Evolutionary conservation across 805 yeast genomes (phyloP).

Genomic region (Tetrapisispora phaffii): DNA sequence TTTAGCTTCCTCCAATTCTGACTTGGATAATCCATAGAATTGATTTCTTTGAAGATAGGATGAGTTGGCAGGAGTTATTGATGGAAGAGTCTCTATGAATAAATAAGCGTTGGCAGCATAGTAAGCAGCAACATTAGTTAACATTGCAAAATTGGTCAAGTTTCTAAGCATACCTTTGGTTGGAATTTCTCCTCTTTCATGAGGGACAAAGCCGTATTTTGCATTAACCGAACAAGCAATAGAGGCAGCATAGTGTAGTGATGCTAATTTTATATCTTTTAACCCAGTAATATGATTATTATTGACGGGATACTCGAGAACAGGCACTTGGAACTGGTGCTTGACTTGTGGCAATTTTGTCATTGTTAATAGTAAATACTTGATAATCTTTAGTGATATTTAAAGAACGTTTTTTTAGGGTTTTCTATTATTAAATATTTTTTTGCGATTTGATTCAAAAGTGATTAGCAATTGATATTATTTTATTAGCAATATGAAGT

Average conservation of each 20-base stretch:
- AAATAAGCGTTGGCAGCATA: background rate
- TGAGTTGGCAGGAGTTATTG: background rate
- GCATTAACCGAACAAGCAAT: background rate
- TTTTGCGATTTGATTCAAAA: background rate
- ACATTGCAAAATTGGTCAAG: conserved; percentile 1
- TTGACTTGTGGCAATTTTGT: background rate
- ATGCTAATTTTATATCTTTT: background rate
- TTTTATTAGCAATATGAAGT: background rate
- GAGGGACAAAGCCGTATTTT: background rate
- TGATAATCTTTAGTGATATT: background rate
- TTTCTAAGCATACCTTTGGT: background rate
- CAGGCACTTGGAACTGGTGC: background rate
- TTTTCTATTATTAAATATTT: no score
- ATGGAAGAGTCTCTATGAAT: conserved; percentile 1
- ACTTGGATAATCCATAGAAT: background rate
- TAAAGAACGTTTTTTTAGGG: no score
- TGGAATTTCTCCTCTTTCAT: background rate
- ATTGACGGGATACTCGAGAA: background rate
- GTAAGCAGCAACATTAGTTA: conserved; percentile 1
- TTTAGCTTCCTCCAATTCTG: background rate
- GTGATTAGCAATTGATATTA: background rate
- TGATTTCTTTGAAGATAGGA: background rate
- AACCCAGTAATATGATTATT: conserved; percentile 1
- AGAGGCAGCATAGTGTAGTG: background rate
- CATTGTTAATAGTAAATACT: background rate